These are phyloP conservation scores for Arabidopsis hybrid DNA, from an alignment of 441 rosid genomes.

Conservation along the genomic window DNA sequence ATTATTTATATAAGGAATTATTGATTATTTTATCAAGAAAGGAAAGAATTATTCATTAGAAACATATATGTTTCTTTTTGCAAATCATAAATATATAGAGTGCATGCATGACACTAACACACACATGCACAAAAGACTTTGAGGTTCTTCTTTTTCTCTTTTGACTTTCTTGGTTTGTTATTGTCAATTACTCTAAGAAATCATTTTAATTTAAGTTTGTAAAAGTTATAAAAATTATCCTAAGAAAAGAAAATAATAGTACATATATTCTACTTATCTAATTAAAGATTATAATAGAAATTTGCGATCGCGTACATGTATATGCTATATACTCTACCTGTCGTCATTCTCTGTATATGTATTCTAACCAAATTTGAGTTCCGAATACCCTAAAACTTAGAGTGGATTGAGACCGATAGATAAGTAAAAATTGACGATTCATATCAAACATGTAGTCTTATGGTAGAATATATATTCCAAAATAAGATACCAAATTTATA, in stretches of 20 bases:
- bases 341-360: neutral
- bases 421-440: neutral
- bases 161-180: neutral
- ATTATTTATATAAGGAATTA: neutral
- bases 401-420: neutral
- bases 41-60: no score
- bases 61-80: neutral
- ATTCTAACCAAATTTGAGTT: neutral
- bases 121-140: neutral
- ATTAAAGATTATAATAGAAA: neutral
- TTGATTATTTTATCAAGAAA: no score
- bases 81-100: neutral
- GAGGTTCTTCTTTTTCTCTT: neutral
- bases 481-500: neutral
- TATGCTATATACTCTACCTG: neutral
- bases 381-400: neutral
- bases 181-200: neutral
- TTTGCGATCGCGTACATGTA: neutral
- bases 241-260: neutral
- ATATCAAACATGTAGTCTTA: neutral
- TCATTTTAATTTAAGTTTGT: neutral
- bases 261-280: neutral
- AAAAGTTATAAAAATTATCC: neutral
- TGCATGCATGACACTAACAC: conserved; percentile 7
- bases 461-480: neutral